A percentile compares a stretch with the other conserved stretches of the same genome.
Conservation (phyloP, 352 stramenopile genomes). For the Pythium pyrilobum region DNA sequence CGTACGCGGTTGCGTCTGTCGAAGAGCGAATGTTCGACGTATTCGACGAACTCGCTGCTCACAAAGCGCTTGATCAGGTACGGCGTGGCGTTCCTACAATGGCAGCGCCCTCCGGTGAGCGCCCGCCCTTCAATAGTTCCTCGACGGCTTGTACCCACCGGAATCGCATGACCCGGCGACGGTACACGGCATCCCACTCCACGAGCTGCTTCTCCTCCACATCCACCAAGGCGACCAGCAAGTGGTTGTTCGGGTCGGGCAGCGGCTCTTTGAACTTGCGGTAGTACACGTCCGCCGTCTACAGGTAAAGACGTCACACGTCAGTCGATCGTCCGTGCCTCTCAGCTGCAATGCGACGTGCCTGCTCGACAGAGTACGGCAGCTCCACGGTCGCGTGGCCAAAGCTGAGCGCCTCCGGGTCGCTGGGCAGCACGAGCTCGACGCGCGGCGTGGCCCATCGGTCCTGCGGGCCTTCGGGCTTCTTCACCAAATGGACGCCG, state of each 20-base stretch:
- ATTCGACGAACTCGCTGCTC: conserved; percentile 65
- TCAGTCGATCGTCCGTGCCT: too few relatives aligned
- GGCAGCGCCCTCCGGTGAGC: background rate
- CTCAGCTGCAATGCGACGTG: too few relatives aligned
- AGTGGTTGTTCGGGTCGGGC: conserved; percentile 49
- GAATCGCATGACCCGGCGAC: conserved; percentile 52
- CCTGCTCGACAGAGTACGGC: conserved; percentile 61
- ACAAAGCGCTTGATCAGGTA: conserved; percentile 79
- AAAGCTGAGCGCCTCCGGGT: conserved; percentile 42
- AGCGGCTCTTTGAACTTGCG: conserved; percentile 78
- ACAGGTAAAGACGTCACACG: background rate
- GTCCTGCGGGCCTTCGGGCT: conserved; percentile 14
- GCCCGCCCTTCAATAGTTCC: background rate
- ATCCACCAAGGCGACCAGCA: conserved; percentile 36
- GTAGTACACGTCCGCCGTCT: conserved; percentile 70
- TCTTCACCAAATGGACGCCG: conserved; percentile 30
- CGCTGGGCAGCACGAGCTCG: conserved; percentile 28
- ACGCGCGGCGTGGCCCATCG: conserved; percentile 25
- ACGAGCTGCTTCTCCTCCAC: conserved; percentile 46
- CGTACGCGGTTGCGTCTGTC: conserved; percentile 69
- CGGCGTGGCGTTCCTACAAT: conserved; percentile 54
- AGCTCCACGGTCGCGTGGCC: conserved; percentile 40
- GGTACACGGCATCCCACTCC: conserved; percentile 56
- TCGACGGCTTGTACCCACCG: conserved; percentile 17
- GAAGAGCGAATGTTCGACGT: conserved; percentile 69